Base-by-base conservation (phyloP, 139 green algal species). In the Micractinium sp. region DNA sequence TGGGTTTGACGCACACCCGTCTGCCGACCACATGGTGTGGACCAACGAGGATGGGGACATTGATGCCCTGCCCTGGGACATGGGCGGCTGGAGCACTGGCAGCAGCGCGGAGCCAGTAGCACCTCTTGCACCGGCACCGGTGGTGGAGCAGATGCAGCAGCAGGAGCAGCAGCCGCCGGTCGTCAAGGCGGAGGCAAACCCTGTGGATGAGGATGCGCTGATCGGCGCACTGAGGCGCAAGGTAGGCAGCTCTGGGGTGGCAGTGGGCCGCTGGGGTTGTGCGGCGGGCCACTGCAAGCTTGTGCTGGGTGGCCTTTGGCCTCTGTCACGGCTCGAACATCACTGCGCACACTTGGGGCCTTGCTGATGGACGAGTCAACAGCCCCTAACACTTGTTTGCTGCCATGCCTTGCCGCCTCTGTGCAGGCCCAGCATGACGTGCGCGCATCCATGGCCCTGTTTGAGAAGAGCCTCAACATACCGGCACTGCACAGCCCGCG, bases 41-140 rank as follows among this genome's bases (percentile, higher is more conserved):
- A 91, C 82, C 36, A 85, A 91, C n/a, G 88, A 89, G 36, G 85
- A 91, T 29, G 82, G 82, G 22, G 78, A 85, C 85, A 89, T 91
- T 35, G 88, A 91, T 67, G 85, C 85, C 4, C 69, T 91, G 88
- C 88, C 88, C 25, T 91, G 88, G 88, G 88, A 91, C 67, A 81
- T 91, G 76, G 88, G 82, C 31, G 85, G 88, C 60, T 88, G 84
- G 83, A 88, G 88, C 82, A 82, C 56, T 23, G 82, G 79, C 76
- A 89, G 86, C 86, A 85, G 75, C 33, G 38, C 23, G 1, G 53
- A 77, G 53, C 77, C n/a, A 3, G 67, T 15, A 18, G n/a, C 47
- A 56, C 47, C 9, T 5, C 47, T 56, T 56, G 47, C 47, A 56
- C 47, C 47, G 47, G 47, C 23, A 16, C 31, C 35, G 35, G 38